These are phyloP conservation scores for Coemansia sp. DNA, from an alignment of 192 early-diverging fungal genomes.

Conservation along the genomic window DNA sequence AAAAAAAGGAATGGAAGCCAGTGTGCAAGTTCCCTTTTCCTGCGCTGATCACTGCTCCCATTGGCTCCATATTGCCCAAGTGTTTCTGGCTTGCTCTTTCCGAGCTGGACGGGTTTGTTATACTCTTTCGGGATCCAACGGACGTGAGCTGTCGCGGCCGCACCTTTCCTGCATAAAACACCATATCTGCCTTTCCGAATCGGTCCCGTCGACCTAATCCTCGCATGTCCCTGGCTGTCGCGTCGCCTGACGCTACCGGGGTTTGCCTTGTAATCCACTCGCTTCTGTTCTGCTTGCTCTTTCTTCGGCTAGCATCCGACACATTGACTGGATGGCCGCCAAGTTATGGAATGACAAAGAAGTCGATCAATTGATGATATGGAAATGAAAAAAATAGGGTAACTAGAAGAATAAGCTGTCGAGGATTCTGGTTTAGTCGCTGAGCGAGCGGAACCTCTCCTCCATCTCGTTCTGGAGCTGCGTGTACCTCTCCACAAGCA, in stretches of 20 bases:
- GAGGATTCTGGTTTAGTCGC: conserved; percentile 54
- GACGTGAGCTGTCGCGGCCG: too few relatives aligned
- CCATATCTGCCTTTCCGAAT: neutral
- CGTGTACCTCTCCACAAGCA: conserved; percentile 82
- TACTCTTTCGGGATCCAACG: neutral
- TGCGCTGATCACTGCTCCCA: neutral
- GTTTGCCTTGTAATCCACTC: too few relatives aligned
- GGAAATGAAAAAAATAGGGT: neutral
- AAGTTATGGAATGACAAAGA: too few relatives aligned
- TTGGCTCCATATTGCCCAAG: neutral
- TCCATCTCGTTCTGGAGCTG: conserved; percentile 95
- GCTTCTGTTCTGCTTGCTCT: too few relatives aligned
- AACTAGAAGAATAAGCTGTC: neutral
- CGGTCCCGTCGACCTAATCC: too few relatives aligned
- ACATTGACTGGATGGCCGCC: too few relatives aligned
- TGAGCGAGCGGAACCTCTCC: conserved; percentile 82
- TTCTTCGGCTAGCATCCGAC: too few relatives aligned
- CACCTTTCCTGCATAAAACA: too few relatives aligned
- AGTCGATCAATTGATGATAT: neutral
- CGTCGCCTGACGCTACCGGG: too few relatives aligned
- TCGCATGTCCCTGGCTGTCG: too few relatives aligned
- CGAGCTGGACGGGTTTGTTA: neutral
- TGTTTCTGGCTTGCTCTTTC: neutral
- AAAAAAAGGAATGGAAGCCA: neutral
- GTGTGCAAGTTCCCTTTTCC: neutral